A percentile compares a stretch with the other conserved stretches of the same genome.
These are phyloP conservation scores for Onygena corvina DNA, from an alignment of 2,329 filamentous ascomycete genomes.

Conservation along the genomic window DNA sequence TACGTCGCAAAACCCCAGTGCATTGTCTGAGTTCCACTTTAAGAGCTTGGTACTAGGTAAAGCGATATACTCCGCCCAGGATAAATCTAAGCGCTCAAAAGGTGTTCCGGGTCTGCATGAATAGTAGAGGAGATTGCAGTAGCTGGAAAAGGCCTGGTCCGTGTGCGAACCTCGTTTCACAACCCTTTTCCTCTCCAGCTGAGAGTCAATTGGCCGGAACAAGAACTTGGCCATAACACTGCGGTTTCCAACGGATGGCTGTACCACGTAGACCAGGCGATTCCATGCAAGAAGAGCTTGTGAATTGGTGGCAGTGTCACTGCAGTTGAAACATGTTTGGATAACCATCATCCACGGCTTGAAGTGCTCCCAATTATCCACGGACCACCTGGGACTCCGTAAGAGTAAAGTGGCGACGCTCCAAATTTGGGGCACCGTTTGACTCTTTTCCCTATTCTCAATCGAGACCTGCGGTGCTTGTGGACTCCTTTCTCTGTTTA, in stretches of 20 bases:
- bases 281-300: slow-evolving; percentile 81
- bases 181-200: slow-evolving; percentile 53
- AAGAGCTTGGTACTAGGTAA: slow-evolving; percentile 51
- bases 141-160: slow-evolving; percentile 55
- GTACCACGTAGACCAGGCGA: slow-evolving; percentile 63
- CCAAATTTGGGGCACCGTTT: slow-evolving; percentile 92
- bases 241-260: slow-evolving; percentile 48
- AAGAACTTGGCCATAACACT: slow-evolving; percentile 51
- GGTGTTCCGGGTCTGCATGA: slow-evolving; percentile 59
- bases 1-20: slow-evolving; percentile 53
- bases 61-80: slow-evolving; percentile 66
- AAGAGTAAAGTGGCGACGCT: slow-evolving; percentile 68
- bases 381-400: slow-evolving; percentile 46
- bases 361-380: slow-evolving; percentile 59
- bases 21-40: slow-evolving; percentile 38
- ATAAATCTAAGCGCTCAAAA: slow-evolving; percentile 54
- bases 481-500: slow-evolving; percentile 47
- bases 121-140: slow-evolving; percentile 76
- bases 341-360: slow-evolving; percentile 65
- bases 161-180: slow-evolving; percentile 34
- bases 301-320: slow-evolving; percentile 55
- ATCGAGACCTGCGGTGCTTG: too few relatives aligned
- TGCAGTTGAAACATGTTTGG: slow-evolving; percentile 71
- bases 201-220: slow-evolving; percentile 55
- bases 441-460: too few relatives aligned